Percentiles rank a stretch among this genome's conserved stretches.
Evolutionary conservation across 768 basidiomycete species (phyloP).

Genomic region (Ramaria sp.): DNA sequence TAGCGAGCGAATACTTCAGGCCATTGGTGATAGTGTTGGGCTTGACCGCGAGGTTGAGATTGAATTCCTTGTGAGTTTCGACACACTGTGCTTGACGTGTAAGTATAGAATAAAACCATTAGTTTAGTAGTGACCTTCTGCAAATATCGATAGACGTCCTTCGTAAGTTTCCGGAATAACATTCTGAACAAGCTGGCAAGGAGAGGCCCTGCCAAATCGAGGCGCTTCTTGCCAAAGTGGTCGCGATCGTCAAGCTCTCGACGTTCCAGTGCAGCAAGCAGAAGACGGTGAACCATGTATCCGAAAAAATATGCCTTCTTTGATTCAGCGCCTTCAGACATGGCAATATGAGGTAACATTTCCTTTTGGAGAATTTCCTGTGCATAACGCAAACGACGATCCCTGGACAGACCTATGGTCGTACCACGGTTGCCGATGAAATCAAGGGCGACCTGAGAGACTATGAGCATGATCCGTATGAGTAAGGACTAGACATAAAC

Average conservation of each 20-base stretch:
- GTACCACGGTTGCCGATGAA: constrained; percentile 98
- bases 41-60: constrained; percentile 83
- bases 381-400: constrained; percentile 90
- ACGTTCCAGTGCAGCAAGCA: constrained; percentile 87
- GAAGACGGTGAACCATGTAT: constrained; percentile 96
- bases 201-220: constrained; percentile 92
- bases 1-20: constrained; percentile 93
- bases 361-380: constrained; percentile 98
- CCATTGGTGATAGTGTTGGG: constrained; percentile 97
- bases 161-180: constrained; percentile 93
- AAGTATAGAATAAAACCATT: neutral
- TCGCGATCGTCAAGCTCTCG: constrained; percentile 97
- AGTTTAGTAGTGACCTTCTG: constrained; percentile 61
- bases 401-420: constrained; percentile 82
- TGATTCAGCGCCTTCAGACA: constrained; percentile 90
- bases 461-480: constrained; percentile 8
- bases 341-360: constrained; percentile 95
- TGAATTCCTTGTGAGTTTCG: constrained; percentile 92
- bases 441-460: constrained; percentile 61
- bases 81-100: constrained; percentile 57
- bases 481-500: constrained; percentile 14
- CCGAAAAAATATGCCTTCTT: constrained; percentile 99
- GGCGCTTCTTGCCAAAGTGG: constrained; percentile 96
- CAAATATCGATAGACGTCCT: constrained; percentile 92
- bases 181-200: constrained; percentile 96